phyloP scores from a whole-genome alignment of 164 flowering plant species.

The Houttuynia cordata region DNA sequence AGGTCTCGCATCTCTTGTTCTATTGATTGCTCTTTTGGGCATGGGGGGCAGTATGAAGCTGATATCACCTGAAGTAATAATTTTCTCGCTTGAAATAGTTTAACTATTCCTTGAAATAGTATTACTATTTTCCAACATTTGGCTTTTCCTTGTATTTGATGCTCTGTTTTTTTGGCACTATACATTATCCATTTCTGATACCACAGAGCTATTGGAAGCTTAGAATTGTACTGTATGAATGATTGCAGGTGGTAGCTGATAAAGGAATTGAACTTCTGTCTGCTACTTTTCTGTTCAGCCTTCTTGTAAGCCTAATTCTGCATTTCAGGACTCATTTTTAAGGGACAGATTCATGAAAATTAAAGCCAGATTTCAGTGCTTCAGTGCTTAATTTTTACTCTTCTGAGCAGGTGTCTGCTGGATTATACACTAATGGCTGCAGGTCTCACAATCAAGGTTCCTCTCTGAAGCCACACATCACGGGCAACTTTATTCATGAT shows the following conservation, averaged over 20 bases:
- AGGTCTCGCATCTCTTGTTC: conserved; percentile 53
- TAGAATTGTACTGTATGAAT: not conserved
- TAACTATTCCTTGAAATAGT: too few species aligned
- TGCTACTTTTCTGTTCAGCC: conserved; percentile 51
- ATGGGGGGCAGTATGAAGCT: conserved; percentile 33
- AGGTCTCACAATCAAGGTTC: conserved; percentile 45
- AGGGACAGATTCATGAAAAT: not conserved
- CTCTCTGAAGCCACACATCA: conserved; percentile 65
- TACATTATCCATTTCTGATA: not conserved
- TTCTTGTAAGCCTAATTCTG: conserved; percentile 38
- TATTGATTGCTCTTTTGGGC: conserved; percentile 50
- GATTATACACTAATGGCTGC: conserved; percentile 51
- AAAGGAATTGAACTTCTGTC: conserved; percentile 78
- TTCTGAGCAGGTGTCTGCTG: conserved; percentile 36
- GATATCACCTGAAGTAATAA: conserved; percentile 29
- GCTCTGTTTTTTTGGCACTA: not conserved
- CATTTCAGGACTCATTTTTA: not conserved
- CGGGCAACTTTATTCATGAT: conserved; percentile 67
- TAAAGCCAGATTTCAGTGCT: not conserved
- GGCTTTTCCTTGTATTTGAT: not conserved
- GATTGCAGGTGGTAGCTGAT: conserved; percentile 52
- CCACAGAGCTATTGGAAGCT: not conserved
- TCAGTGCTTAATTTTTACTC: not conserved
- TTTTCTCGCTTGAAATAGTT: too few species aligned
- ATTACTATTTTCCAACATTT: too few species aligned